A percentile compares a stretch with the other conserved stretches of the same genome.
phyloP scores from a whole-genome alignment of 257 asterid genomes.

The Schizonepeta tenuifolia region DNA sequence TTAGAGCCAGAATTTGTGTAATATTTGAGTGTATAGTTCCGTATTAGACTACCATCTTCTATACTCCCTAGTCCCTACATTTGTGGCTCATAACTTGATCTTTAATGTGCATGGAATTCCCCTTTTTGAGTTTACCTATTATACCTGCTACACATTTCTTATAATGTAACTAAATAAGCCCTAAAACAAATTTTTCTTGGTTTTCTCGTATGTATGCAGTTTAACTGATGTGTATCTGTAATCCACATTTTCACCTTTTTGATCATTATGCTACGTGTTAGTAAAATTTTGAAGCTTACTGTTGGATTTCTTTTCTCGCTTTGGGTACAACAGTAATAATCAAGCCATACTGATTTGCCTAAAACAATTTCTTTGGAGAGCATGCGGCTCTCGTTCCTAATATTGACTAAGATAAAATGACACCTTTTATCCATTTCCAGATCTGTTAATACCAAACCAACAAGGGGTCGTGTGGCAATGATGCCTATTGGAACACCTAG shows the following conservation, averaged over 20 bases:
- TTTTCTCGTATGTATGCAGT: background rate
- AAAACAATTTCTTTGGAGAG: constrained; percentile 9
- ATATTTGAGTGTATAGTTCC: background rate
- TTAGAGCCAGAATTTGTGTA: background rate
- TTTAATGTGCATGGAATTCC: background rate
- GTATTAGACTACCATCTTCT: too few species aligned
- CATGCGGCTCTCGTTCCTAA: background rate
- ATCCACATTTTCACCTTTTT: background rate
- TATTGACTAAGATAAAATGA: constrained; percentile 11
- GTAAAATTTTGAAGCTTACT: background rate
- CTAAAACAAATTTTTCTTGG: background rate
- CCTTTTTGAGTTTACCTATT: background rate
- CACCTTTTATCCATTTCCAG: constrained; percentile 41
- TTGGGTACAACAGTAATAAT: background rate
- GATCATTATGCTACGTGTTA: background rate
- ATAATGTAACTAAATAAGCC: background rate
- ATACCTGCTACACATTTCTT: background rate
- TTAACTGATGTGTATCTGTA: background rate
- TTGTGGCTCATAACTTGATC: background rate
- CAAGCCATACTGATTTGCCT: background rate
- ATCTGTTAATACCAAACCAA: constrained; percentile 43
- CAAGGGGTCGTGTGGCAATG: constrained; percentile 72
- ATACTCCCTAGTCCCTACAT: background rate
- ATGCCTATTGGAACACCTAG: constrained; percentile 95
- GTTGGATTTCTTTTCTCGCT: background rate